These are phyloP conservation scores for Sugiyamaella valdiviana DNA, from an alignment of 805 yeast genomes.

Conservation along the genomic window DNA sequence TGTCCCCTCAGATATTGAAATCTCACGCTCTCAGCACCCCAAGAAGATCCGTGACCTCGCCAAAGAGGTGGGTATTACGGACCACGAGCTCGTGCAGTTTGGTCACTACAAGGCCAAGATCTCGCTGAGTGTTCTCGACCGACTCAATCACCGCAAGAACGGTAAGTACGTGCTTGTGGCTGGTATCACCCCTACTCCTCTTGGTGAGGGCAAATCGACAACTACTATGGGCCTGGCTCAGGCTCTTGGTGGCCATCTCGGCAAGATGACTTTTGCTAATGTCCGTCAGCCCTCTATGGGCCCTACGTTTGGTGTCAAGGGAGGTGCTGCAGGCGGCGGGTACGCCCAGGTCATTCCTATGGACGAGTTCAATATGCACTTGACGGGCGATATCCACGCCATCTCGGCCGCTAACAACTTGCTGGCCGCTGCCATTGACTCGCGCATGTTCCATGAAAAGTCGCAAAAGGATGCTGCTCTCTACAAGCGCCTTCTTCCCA, in stretches of 20 bases:
- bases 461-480: conserved; percentile 79
- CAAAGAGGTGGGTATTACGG: conserved; percentile 70
- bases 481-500: conserved; percentile 82
- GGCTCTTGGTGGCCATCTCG: conserved; percentile 87
- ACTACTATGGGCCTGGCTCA: conserved; percentile 96
- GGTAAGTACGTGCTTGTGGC: conserved; percentile 91
- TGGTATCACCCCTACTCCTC: conserved; percentile 97
- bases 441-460: conserved; percentile 91
- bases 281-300: conserved; percentile 99
- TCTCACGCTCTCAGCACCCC: conserved; percentile 84
- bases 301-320: conserved; percentile 97
- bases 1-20: conserved; percentile 87
- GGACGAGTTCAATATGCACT: conserved; percentile 97
- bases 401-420: conserved; percentile 89
- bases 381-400: conserved; percentile 97
- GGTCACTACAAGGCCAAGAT: conserved; percentile 91
- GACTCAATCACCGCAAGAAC: conserved; percentile 55
- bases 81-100: conserved; percentile 74
- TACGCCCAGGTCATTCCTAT: conserved; percentile 96
- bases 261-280: conserved; percentile 79
- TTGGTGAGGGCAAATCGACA: conserved; percentile 97
- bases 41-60: conserved; percentile 74
- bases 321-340: conserved; percentile 99
- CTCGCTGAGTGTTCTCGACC: conserved; percentile 58
- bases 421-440: conserved; percentile 93